Percentiles rank a stretch among this genome's conserved stretches.
phyloP scores from a whole-genome alignment of 163 green algal species.

The Chlorella variabilis region DNA sequence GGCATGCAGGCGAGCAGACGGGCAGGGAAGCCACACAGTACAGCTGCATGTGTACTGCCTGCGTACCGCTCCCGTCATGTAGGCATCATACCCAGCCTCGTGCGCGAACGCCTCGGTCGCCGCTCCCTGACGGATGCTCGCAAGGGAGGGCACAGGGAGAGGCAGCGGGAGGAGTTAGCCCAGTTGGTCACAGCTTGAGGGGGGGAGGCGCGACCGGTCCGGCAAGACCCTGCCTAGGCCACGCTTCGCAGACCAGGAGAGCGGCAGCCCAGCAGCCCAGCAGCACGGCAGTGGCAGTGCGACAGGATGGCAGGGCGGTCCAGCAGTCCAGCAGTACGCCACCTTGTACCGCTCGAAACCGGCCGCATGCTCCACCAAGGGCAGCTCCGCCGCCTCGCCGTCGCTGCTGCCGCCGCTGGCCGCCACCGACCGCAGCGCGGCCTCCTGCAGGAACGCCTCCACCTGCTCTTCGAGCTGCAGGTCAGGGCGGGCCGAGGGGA shows the following conservation, averaged over 20 bases:
- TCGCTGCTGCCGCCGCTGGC: neutral
- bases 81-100: constrained; percentile 84
- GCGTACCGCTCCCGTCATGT: constrained; percentile 74
- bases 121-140: neutral
- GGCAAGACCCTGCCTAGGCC: too few relatives aligned
- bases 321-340: constrained; percentile 8
- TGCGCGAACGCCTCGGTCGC: constrained; percentile 59
- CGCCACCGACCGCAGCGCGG: neutral
- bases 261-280: too few relatives aligned
- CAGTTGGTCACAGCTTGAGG: too few relatives aligned
- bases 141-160: neutral
- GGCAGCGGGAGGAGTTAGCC: too few relatives aligned
- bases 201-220: too few relatives aligned
- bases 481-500: neutral
- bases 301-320: neutral
- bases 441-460: neutral
- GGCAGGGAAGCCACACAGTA: too few relatives aligned
- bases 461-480: constrained; percentile 17
- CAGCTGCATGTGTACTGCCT: too few relatives aligned
- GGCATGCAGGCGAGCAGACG: too few relatives aligned
- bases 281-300: too few relatives aligned
- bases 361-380: constrained; percentile 37
- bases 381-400: constrained; percentile 1
- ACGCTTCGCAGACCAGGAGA: too few relatives aligned
- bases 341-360: constrained; percentile 48